phyloP scores from a whole-genome alignment of 805 yeast genomes.

The Schwanniomyces sp. region DNA sequence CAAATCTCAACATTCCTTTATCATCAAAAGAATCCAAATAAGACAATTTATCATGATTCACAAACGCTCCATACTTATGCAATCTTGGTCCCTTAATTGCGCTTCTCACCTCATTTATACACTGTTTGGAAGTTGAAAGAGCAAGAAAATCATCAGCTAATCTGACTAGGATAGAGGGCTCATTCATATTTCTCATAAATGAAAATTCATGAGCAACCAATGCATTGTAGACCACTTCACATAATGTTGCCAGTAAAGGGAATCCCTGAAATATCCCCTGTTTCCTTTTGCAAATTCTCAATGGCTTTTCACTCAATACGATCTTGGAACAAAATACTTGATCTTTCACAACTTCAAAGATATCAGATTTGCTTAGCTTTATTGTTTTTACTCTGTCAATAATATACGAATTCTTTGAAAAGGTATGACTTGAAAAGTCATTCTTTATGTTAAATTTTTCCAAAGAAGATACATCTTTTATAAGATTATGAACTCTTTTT shows the following conservation, averaged over 20 bases:
- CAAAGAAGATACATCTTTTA: conserved; percentile 12
- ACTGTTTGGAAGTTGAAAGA: conserved; percentile 45
- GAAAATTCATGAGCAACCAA: conserved; percentile 44
- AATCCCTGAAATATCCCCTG: conserved; percentile 86
- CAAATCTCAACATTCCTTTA: conserved; percentile 16
- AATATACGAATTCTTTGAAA: conserved; percentile 4
- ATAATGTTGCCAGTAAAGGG: conserved; percentile 69
- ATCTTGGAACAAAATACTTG: conserved; percentile 57
- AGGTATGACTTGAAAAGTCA: conserved; percentile 3
- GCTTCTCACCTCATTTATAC: conserved; percentile 16
- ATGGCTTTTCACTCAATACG: conserved; percentile 32
- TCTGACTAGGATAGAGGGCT: conserved; percentile 48
- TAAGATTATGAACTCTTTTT: conserved; percentile 9
- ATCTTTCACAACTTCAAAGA: conserved; percentile 44
- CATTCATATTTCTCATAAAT: conserved; percentile 11
- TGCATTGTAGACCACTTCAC: conserved; percentile 70
- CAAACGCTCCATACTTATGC: conserved; percentile 32
- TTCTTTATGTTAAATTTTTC: conserved; percentile 13
- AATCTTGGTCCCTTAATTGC: conserved; percentile 19
- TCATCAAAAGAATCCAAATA: conserved; percentile 10
- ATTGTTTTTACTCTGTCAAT: conserved; percentile 25
- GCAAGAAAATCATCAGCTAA: conserved; percentile 85
- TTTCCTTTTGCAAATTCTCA: conserved; percentile 39
- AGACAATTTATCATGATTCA: conserved; percentile 30
- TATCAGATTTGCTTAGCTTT: conserved; percentile 41